Evolutionary conservation across 2,329 filamentous ascomycete genomes (phyloP), one percentile per base, ranked within the genome.

Genomic region (Fusarium cyanostomum): DNA sequence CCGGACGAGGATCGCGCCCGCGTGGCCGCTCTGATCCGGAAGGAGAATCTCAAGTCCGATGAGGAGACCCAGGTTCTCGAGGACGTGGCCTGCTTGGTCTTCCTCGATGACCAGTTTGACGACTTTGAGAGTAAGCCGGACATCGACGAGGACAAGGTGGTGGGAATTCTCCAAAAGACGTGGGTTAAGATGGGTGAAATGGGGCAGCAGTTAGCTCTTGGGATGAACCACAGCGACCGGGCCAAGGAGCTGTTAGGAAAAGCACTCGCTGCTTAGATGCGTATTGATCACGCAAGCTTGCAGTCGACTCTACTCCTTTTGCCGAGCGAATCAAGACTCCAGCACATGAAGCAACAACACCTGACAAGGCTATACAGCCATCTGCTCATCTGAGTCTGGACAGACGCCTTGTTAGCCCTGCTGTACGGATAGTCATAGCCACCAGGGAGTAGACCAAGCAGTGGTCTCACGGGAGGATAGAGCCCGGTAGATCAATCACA

Each of bases 1-100:
- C 59, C 78, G 0, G 72, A 72, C 0, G 83, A 82, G 7, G 86
- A 90, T 38, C 80, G 86, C 7, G 81, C 81, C 53, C 80, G 88
- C 30, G 86, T 94, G 1, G 90, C 84, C 3, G 82, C 84, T n/a
- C 77, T 95, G 75, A 89, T 96, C 50, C 82, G 90, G 60, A 96
- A 96, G 77, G 91, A 95, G 73, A 87, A 88, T 52, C 77, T 96
- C 67, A 83, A 82, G 71, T 73, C 72, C 5, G 78, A 82, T 62
- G 71, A 74, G 13, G 89, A 92, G 74, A 88, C 89, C 52, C 90
- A 94, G 80, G 82, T 86, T 7, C 81, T 96, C 61, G 92, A 96
- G 79, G 92, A 96, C 77, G 90, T 92, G 41, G 92, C 92, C 4
- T 96, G 92, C 73, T 78, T 96, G 52, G 92, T 96, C 26, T 96